Evolutionary conservation across 2,329 filamentous ascomycete genomes (phyloP).

Genomic region (Paraconiothyrium brasiliense): DNA sequence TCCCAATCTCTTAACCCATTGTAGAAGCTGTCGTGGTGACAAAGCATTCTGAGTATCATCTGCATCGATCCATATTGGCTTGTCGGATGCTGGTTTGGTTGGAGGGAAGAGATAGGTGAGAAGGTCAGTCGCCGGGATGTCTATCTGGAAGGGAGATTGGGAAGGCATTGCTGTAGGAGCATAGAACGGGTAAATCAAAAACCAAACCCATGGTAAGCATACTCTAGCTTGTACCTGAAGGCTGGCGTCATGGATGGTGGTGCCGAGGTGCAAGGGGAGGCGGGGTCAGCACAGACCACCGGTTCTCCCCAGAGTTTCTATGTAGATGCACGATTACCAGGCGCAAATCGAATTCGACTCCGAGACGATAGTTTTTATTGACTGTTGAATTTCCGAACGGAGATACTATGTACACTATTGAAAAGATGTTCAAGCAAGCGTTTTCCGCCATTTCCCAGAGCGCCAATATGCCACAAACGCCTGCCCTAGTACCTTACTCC

Average conservation of each 20-base stretch:
- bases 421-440: neutral
- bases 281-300: conserved; percentile 5
- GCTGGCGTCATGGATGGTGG: conserved; percentile 5
- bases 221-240: neutral
- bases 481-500: conserved; percentile 23
- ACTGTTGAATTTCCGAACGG: neutral
- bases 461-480: conserved; percentile 12
- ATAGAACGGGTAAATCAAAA: neutral
- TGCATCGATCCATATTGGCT: conserved; percentile 65
- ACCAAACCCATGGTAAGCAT: neutral
- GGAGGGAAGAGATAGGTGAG: conserved; percentile 49
- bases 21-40: conserved; percentile 58
- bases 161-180: conserved; percentile 51
- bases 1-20: conserved; percentile 63
- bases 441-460: conserved; percentile 4
- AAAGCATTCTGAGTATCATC: conserved; percentile 56
- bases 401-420: conserved; percentile 4
- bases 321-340: too few relatives aligned
- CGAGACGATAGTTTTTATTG: neutral
- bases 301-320: neutral
- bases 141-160: conserved; percentile 57
- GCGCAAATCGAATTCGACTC: neutral
- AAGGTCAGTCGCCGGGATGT: conserved; percentile 58
- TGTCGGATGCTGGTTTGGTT: conserved; percentile 48
- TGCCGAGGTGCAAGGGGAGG: conserved; percentile 10